Evolutionary conservation across 169 alveolate species (phyloP), one percentile per base, ranked within the genome.

Genomic region (Plasmodium fragile): DNA sequence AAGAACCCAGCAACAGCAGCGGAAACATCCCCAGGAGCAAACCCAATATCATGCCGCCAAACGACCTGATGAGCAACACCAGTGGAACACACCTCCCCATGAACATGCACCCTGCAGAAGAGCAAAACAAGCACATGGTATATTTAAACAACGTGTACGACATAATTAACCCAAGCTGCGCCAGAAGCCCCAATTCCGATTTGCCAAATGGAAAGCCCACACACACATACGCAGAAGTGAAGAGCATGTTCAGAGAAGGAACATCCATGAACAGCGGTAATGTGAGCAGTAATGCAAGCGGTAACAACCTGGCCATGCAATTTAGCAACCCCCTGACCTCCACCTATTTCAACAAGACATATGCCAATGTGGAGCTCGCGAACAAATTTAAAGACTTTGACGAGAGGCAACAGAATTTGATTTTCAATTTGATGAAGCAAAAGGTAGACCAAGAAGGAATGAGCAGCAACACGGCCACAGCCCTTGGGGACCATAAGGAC

Each of bases 121-220:
- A 82, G 6, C 55, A 28, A 1, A 34, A 30, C 7, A 82, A 65
- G 28, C 32, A 65, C 11, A 59, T 82, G 70, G 2, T 55, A 16
- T 59, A 65, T 65, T 82, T 82, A 59, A 82, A 82, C 59, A 82
- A 55, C 7, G 71, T 71, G n/a, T 82, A 55, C 11, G 92, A 82
- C 7, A 16, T 11, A 34, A 36, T 82, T 49, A 83, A 49, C 45
- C 16, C 34, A 36, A 82, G 16, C 71, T 32, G 16, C 30, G 41
- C n/a, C 13, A 28, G 39, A 65, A 65, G n/a, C 75, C 30, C 75
- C 13, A 65, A 65, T 65, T 22, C 18, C 0, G 75, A 65, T 8
- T 5, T 65, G 11, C 30, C 36, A 65, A 65, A 28, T 25, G 36
- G 75, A 8, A 65, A 65, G n/a, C 6, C 16, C 36, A 16, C 75